These are phyloP conservation scores for Stagonosporopsis rhizophila DNA, from an alignment of 2,329 filamentous ascomycete genomes.

Conservation along the genomic window DNA sequence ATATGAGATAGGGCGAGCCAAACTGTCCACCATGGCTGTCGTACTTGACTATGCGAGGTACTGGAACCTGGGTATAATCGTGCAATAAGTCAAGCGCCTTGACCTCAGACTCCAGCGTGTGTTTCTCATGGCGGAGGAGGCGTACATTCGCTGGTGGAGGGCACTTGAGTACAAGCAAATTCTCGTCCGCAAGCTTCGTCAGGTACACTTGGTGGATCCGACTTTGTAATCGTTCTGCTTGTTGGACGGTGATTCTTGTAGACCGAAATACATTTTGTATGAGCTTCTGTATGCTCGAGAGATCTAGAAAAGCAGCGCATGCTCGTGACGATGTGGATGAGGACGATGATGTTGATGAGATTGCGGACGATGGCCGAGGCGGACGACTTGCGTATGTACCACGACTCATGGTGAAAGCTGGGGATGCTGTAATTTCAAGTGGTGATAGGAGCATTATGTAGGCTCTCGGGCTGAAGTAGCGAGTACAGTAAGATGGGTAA, in stretches of 20 bases:
- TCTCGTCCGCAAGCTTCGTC: constrained; percentile 49
- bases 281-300: constrained; percentile 45
- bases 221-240: constrained; percentile 45
- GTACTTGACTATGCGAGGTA: constrained; percentile 51
- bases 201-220: constrained; percentile 52
- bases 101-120: constrained; percentile 50
- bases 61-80: constrained; percentile 45
- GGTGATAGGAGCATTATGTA: constrained; percentile 49
- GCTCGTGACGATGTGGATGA: constrained; percentile 35
- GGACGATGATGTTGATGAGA: constrained; percentile 37
- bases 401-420: constrained; percentile 46
- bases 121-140: constrained; percentile 54
- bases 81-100: constrained; percentile 48
- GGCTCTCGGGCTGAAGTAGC: constrained; percentile 14
- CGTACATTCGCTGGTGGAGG: constrained; percentile 48
- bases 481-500: constrained; percentile 18
- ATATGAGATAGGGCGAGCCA: constrained; percentile 45
- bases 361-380: constrained; percentile 31
- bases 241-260: constrained; percentile 41
- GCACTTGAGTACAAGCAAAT: constrained; percentile 52
- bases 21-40: constrained; percentile 39
- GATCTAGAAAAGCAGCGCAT: constrained; percentile 35
- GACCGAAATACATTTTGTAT: constrained; percentile 43
- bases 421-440: constrained; percentile 43
- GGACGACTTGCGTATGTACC: constrained; percentile 35